Base-by-base conservation (phyloP, 495 filamentous ascomycete genomes). In the Aspergillus taichungensis region DNA sequence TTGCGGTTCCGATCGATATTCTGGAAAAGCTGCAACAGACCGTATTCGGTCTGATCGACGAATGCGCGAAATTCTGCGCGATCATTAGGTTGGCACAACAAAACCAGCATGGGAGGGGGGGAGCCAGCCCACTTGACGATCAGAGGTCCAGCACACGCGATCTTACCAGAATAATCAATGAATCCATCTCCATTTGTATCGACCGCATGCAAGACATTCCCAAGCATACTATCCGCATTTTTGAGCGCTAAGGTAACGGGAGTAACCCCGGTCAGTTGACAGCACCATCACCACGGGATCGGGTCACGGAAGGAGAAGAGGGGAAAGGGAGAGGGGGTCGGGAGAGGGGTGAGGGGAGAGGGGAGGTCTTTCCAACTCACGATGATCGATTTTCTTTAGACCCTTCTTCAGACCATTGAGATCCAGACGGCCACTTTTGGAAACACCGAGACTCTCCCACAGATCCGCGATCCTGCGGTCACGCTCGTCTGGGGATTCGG, bases 361-460 rank as follows among this genome's bases (percentile, higher is more conserved):
- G 18, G 18, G 18, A 24, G 4, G 18, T 1, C 18, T 24, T 24
- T 24, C 18, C 18, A 24, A 63, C 88, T 74, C 71, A 94, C 90
- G 92, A 64, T 98, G 92, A 62, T 98, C 88, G 47, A 97, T 88
- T 62, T 82, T 84, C 61, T 69, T 81, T 49, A 98, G 63, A 10
- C 94, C 92, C 62, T 79, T 85, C 64, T 88, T 85, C 46, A 98
- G 67, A 12, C 81, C 87, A 58, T 80, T 80, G 41, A 87, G 66
- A 67, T 97, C 89, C 49, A 98, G 68, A 60, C 85, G 77, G 30
- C 88, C 88, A 46, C 83, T 79, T 33, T 76, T 75, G 47, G 76
- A 76, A 40, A 82, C 82, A 60, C 94, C 90, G 51, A 98, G 73
- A 42, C 75, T 79, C 47, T 65, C 66, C 89, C 89, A 96, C 48